Evolutionary conservation across 2,329 filamentous ascomycete genomes (phyloP).

Genomic region (Thyridium curvatum): DNA sequence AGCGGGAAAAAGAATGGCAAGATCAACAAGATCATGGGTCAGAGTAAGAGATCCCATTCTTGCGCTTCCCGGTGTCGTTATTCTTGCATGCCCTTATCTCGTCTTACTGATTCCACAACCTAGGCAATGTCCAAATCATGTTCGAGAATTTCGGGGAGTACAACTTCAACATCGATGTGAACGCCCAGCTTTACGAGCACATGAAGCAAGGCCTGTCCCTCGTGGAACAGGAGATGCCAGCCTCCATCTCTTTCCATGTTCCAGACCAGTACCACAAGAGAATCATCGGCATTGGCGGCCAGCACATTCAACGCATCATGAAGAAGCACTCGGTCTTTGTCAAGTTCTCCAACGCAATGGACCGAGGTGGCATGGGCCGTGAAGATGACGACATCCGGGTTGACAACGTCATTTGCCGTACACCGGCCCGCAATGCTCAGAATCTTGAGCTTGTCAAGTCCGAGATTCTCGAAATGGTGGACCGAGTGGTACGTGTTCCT

Average conservation of each 20-base stretch:
- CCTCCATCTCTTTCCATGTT: constrained; percentile 97
- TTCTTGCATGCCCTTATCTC: too few species aligned
- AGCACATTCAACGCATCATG: constrained; percentile 99
- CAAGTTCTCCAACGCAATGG: constrained; percentile 99
- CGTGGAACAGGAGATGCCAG: constrained; percentile 98
- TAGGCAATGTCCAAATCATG: constrained; percentile 92
- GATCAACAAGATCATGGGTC: constrained; percentile 99
- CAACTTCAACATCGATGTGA: constrained; percentile 99
- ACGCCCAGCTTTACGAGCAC: constrained; percentile 84
- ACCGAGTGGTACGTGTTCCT: constrained; percentile 65
- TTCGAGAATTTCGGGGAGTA: constrained; percentile 99
- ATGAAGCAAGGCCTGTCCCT: constrained; percentile 88
- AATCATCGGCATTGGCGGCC: constrained; percentile 96
- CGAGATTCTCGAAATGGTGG: constrained; percentile 99
- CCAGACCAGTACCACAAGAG: constrained; percentile 99
- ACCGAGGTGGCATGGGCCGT: constrained; percentile 82
- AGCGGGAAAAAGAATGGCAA: constrained; percentile 99
- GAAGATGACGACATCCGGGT: constrained; percentile 98
- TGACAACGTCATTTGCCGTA: constrained; percentile 97
- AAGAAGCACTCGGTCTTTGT: constrained; percentile 99
- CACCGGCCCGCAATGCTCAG: constrained; percentile 92
- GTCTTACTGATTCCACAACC: constrained; percentile 4
- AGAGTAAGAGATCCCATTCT: constrained; percentile 54
- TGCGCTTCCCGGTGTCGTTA: too few species aligned
- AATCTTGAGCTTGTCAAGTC: constrained; percentile 96